Evolutionary conservation across 768 basidiomycete genomes (phyloP), one percentile per base, ranked within the genome.

Genomic region (Termitomyces sp.): DNA sequence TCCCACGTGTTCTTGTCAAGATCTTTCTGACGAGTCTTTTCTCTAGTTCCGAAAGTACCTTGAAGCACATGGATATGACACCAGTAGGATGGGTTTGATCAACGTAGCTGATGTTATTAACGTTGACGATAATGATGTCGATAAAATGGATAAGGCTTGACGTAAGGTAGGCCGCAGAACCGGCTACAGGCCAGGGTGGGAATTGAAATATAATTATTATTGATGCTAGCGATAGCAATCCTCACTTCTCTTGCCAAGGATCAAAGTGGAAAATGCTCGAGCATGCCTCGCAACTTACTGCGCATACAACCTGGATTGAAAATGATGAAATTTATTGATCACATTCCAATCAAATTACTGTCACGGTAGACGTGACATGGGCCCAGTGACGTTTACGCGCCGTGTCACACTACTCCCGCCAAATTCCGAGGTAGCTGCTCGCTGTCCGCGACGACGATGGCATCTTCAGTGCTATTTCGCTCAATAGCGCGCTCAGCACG

Each of bases 1-100:
- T 40, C 15, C 8, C 15, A 1, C 12, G 15, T 19, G 5, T 28
- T n/a, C 17, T 37, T 7, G 5, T 41, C 14, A 11, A n/a, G 1
- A 54, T 9, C 24, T 8, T 54, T 8, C 14, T 14, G 42, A 30
- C 14, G 8, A 19, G 10, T 14, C 5, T 11, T n/a, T n/a, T 54
- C 21, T 38, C 2, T 60, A 86, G 80, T 95, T 95, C 83, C 88
- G 90, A 55, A 77, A 78, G 58, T 96, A 94, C 66, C 79, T 96
- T 51, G 84, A 83, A 63, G 76, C 71, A 17, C 69, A 92, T 64
- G 92, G 91, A 8, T 94, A 82, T 65, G 93, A 94, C 66, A 85
- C 84, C 5, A 57, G 51, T 22, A 21, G 38, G 26, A 60, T 60
- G 58, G 58, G 58, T 2, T 40, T 55, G 51, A 15, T 26, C 6